Evolutionary conservation across 345 rosid genomes (phyloP).

Genomic region (Salix caprea): DNA sequence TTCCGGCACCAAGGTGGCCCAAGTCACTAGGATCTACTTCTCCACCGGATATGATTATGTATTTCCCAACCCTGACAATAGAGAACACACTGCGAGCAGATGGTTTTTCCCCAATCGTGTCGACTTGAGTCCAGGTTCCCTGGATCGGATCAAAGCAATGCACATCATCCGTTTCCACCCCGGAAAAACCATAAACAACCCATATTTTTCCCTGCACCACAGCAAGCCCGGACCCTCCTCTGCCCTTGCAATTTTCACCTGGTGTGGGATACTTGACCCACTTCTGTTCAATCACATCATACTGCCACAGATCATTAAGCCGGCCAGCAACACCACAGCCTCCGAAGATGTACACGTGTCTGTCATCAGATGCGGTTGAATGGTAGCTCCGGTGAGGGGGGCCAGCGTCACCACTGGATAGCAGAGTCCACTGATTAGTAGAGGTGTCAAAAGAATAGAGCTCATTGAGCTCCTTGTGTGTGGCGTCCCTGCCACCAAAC

Average conservation of each 20-base stretch:
- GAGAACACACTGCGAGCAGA: conserved; percentile 75
- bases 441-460: conserved; percentile 62
- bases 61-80: conserved; percentile 45
- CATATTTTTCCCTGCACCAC: conserved; percentile 64
- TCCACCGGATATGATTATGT: conserved; percentile 64
- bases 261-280: conserved; percentile 58
- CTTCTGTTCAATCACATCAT: conserved; percentile 48
- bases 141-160: conserved; percentile 54
- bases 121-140: conserved; percentile 57
- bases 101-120: conserved; percentile 68
- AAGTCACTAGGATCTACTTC: conserved; percentile 84
- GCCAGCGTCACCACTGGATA: conserved; percentile 49
- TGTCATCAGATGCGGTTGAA: conserved; percentile 49
- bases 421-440: conserved; percentile 54
- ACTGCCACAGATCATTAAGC: conserved; percentile 83
- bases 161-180: conserved; percentile 68
- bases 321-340: conserved; percentile 78
- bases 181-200: conserved; percentile 84
- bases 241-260: conserved; percentile 57
- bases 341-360: conserved; percentile 64
- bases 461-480: conserved; percentile 75
- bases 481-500: conserved; percentile 72
- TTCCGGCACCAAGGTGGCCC: conserved; percentile 87
- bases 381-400: conserved; percentile 87
- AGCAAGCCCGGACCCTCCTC: conserved; percentile 79